Evolutionary conservation across 1,284 basidiomycete genomes (phyloP).

Genomic region (Agaricales sp.): DNA sequence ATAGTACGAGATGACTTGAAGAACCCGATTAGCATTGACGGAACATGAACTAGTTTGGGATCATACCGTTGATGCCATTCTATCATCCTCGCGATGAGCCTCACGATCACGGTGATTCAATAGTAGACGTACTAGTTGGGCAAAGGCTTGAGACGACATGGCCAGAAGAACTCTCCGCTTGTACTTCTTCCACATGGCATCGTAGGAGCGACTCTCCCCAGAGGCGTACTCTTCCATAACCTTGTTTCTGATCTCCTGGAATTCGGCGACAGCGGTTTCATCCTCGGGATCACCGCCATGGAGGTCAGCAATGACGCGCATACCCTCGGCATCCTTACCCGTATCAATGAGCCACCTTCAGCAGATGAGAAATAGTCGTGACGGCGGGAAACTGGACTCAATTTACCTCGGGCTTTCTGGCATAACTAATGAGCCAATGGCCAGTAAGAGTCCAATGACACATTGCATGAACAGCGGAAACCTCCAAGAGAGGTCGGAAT

Average conservation of each 20-base stretch:
- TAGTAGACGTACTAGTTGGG: conserved; percentile 66
- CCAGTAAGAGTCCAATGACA: conserved; percentile 79
- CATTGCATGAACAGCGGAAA: conserved; percentile 83
- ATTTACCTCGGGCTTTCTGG: conserved; percentile 85
- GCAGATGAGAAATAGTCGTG: conserved; percentile 5
- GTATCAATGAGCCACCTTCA: conserved; percentile 86
- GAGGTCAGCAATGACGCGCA: conserved; percentile 83
- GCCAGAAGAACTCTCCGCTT: conserved; percentile 86
- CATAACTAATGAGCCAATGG: conserved; percentile 75
- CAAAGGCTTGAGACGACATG: conserved; percentile 97
- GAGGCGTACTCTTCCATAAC: conserved; percentile 71
- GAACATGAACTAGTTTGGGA: background rate
- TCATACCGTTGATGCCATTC: conserved; percentile 84
- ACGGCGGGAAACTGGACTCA: background rate
- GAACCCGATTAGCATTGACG: conserved; percentile 3
- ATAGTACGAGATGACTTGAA: conserved; percentile 86
- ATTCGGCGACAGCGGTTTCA: conserved; percentile 72
- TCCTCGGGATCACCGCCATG: conserved; percentile 81
- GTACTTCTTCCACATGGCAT: conserved; percentile 82
- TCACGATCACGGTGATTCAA: background rate
- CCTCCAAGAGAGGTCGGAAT: conserved; percentile 77
- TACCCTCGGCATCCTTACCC: conserved; percentile 78
- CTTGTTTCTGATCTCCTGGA: conserved; percentile 86
- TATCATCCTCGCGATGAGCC: conserved; percentile 18
- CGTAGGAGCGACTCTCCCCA: conserved; percentile 78